Evolutionary conservation across 1,284 basidiomycete species (phyloP).

Genomic region (Cryptococcus depauperatus): DNA sequence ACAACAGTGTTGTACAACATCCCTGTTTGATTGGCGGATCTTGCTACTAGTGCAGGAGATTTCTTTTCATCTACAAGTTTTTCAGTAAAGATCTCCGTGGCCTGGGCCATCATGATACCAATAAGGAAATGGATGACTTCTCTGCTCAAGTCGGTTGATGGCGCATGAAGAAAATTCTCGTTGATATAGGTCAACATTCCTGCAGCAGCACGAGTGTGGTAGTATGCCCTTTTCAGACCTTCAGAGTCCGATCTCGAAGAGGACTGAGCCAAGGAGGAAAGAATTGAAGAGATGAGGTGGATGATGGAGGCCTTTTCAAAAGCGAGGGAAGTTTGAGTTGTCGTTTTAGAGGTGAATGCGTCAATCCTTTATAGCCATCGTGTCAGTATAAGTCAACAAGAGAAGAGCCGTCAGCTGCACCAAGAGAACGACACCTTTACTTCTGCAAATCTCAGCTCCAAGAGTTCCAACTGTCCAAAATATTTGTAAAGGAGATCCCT

Average conservation of each 20-base stretch:
- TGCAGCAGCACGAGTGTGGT: conserved; percentile 83
- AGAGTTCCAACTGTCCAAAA: conserved; percentile 95
- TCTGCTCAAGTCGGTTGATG: conserved; percentile 88
- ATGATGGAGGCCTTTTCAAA: conserved; percentile 98
- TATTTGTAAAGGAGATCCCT: conserved; percentile 97
- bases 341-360: conserved; percentile 87
- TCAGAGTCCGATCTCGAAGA: conserved; percentile 64
- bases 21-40: conserved; percentile 78
- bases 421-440: conserved; percentile 92
- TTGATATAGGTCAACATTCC: conserved; percentile 99
- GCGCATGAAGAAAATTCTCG: conserved; percentile 98
- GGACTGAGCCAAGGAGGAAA: conserved; percentile 77
- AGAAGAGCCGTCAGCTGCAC: too few relatives aligned
- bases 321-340: conserved; percentile 90
- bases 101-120: conserved; percentile 79
- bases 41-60: conserved; percentile 65
- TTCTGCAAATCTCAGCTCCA: conserved; percentile 94
- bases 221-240: conserved; percentile 89
- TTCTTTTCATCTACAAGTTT: conserved; percentile 90
- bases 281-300: conserved; percentile 91
- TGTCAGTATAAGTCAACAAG: too few relatives aligned
- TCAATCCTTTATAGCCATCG: conserved; percentile 73
- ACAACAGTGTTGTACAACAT: conserved; percentile 67
- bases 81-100: conserved; percentile 93
- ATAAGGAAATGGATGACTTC: conserved; percentile 92